A percentile compares a stretch with the other conserved stretches of the same genome.
Conservation (phyloP, 2,329 filamentous ascomycete genomes). For the Chrysosporium keratinophilum region DNA sequence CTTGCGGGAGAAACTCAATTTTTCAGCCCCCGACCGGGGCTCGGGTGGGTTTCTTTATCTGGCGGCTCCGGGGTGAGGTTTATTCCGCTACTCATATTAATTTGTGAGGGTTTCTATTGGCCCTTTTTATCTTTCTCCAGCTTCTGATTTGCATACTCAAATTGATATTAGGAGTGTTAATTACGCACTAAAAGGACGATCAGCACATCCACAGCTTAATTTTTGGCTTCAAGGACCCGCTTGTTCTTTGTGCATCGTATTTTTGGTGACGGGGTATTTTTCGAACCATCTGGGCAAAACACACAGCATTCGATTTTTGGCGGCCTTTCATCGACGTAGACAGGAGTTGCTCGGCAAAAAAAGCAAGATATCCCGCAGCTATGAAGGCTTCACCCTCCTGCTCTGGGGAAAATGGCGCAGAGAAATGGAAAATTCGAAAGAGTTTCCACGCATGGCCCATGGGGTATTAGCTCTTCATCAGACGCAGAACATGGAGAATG, state of each 20-base stretch:
- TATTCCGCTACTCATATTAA: too few relatives aligned
- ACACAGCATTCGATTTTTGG: neutral
- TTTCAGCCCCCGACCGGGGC: neutral
- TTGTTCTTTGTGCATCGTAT: neutral
- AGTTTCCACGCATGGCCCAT: neutral
- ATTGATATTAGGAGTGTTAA: too few relatives aligned
- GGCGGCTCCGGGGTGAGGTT: neutral
- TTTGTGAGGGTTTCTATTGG: too few relatives aligned
- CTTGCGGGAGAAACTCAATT: neutral
- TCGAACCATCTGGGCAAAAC: too few relatives aligned
- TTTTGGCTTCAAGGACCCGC: too few relatives aligned
- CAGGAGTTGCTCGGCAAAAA: neutral
- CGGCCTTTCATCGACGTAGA: neutral
- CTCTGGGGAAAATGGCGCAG: constrained; percentile 3
- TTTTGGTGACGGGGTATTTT: too few relatives aligned
- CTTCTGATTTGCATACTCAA: too few relatives aligned
- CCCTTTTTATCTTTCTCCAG: too few relatives aligned
- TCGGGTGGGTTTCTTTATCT: neutral
- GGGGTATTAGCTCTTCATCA: neutral
- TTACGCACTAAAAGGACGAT: too few relatives aligned
- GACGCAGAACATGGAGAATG: neutral
- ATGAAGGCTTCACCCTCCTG: neutral
- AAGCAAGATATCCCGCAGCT: constrained; percentile 8
- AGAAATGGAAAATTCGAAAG: constrained; percentile 6
- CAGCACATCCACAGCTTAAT: too few relatives aligned